A percentile compares a stretch with the other conserved stretches of the same genome.
Evolutionary conservation across 768 basidiomycete genomes (phyloP).

Genomic region (Dacryopinax primogenitus): DNA sequence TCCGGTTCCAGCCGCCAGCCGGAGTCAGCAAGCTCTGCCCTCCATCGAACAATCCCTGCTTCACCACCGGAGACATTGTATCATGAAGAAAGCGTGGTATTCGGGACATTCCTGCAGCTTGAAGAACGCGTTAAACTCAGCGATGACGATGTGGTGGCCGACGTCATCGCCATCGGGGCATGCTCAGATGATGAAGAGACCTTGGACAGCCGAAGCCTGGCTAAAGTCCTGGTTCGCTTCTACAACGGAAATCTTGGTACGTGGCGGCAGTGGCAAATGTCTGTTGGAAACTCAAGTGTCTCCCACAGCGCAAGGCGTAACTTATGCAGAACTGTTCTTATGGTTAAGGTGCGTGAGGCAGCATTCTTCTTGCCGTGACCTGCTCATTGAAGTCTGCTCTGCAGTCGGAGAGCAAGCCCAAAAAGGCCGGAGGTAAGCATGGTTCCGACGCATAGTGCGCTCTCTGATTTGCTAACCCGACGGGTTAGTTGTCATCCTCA

Average conservation of each 20-base stretch:
- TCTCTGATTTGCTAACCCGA: not conserved
- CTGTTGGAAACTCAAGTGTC: not conserved
- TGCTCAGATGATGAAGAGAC: not conserved
- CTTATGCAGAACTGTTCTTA: not conserved
- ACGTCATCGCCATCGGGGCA: not conserved
- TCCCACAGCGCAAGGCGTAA: not conserved
- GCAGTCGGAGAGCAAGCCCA: not conserved
- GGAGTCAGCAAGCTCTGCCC: too few relatives aligned
- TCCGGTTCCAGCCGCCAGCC: too few relatives aligned
- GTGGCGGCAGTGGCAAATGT: not conserved
- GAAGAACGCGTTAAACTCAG: not conserved
- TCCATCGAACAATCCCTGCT: too few relatives aligned
- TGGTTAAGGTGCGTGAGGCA: not conserved
- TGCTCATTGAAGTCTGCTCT: not conserved
- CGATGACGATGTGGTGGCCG: not conserved
- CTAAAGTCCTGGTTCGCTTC: not conserved
- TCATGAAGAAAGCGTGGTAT: too few relatives aligned
- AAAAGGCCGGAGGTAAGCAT: not conserved
- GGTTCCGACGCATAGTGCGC: not conserved
- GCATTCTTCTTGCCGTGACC: not conserved
- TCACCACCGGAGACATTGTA: too few relatives aligned
- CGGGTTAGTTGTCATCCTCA: not conserved
- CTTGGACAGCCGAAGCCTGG: not conserved
- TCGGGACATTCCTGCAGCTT: too few relatives aligned
- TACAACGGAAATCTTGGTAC: not conserved